Evolutionary conservation across 2,329 filamentous ascomycete species (phyloP).

Genomic region (Monilinia aucupariae): DNA sequence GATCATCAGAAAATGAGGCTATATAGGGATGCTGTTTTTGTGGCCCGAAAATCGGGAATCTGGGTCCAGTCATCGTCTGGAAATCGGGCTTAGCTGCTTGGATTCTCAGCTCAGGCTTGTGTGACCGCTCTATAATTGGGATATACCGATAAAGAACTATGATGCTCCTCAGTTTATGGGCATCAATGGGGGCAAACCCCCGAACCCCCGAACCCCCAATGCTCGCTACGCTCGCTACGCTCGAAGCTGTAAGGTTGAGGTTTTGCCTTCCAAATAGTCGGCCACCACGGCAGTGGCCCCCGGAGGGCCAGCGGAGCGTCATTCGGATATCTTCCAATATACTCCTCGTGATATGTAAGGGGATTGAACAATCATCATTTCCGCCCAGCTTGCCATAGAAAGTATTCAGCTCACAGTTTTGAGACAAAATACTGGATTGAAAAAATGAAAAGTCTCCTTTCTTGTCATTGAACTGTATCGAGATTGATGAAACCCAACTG

Average conservation of each 20-base stretch:
- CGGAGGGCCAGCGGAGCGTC: too few species aligned
- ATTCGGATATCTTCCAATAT: too few species aligned
- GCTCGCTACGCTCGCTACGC: too few species aligned
- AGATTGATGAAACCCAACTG: neutral
- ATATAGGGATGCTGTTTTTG: too few species aligned
- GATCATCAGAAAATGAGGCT: too few species aligned
- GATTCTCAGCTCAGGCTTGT: neutral
- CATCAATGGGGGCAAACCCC: too few species aligned
- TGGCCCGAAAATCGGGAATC: too few species aligned
- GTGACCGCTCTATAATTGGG: neutral
- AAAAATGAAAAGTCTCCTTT: neutral
- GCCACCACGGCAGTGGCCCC: too few species aligned
- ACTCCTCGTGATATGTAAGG: neutral
- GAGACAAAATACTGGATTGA: neutral
- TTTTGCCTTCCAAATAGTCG: too few species aligned
- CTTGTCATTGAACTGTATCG: neutral
- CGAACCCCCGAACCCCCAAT: too few species aligned
- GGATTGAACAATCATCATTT: neutral
- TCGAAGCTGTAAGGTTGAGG: too few species aligned
- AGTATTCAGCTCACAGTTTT: neutral
- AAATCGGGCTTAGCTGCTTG: neutral
- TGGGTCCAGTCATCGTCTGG: neutral
- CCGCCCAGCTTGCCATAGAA: neutral
- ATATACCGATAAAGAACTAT: neutral
- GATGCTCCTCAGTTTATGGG: too few species aligned